Evolutionary conservation across 2,329 filamentous ascomycete genomes (phyloP), one percentile per base, ranked within the genome.

Genomic region (Pseudogymnoascus sp.): DNA sequence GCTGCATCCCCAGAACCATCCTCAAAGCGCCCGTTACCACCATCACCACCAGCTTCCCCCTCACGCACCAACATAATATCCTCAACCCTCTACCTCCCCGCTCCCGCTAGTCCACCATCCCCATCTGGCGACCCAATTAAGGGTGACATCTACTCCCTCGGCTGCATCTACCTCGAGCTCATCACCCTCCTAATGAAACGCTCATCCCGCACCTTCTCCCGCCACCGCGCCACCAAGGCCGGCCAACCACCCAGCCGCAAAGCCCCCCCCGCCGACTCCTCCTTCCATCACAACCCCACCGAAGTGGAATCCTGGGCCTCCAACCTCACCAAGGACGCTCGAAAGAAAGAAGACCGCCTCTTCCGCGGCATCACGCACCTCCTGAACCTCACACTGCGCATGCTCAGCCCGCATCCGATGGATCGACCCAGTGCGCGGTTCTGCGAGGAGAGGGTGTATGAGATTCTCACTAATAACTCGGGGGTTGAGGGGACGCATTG

Each of bases 81-180:
- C 11, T 67, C 69, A 4, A 63, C 65, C 6, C 67, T 16, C 36
- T 33, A 28, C 33, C 33, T 30, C 16, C 22, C 35, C 57, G 28
- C 59, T 20, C n/a, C 28, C 39, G 3, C 38, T 20, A 11, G 22
- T 7, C 22, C 57, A 73, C 77, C 1, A 77, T 75, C 22, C 75
- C 77, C 1, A 76, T 77, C 57, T 36, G 74, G 80, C 16, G 77
- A 81, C 65, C 77, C 80, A 3, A 81, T 83, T 65, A 81, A 82
- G 63, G 83, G 86, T 47, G 89, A 92, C 70, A 77, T 92, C 18
- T 92, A 88, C 73, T 89, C 87, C 2, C 77, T 91, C 1, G 88
- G 84, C 8, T 89, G 87, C 70, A 79, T 91, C 59, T 88, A 88
- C 63, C 76, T 91, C 14, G 88, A 92, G 65, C 80, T 92, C 30